phyloP scores from a whole-genome alignment of 2,329 filamentous ascomycete species.

The Colletotrichum tamarilloi region DNA sequence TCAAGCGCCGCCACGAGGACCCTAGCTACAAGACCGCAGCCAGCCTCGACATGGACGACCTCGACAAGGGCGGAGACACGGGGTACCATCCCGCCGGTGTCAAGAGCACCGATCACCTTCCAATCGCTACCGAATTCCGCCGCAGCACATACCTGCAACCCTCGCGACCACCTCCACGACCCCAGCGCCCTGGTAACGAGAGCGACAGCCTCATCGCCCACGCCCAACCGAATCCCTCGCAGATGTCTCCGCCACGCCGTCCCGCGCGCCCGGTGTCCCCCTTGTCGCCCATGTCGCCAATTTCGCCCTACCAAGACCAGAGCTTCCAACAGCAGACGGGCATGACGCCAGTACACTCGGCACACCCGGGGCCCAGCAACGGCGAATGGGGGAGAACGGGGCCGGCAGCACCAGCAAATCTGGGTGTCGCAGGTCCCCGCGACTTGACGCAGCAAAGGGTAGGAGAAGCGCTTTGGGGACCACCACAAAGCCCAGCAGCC shows the following conservation, averaged over 20 bases:
- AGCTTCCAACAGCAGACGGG: constrained; percentile 8
- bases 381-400: constrained; percentile 27
- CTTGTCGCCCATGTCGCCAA: constrained; percentile 22
- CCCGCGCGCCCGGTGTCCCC: constrained; percentile 18
- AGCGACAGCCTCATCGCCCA: constrained; percentile 56
- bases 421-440: constrained; percentile 35
- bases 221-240: constrained; percentile 41
- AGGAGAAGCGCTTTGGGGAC: constrained; percentile 48
- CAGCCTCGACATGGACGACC: constrained; percentile 50
- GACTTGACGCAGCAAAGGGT: constrained; percentile 45
- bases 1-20: constrained; percentile 68
- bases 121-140: constrained; percentile 52
- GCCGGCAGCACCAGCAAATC: constrained; percentile 23
- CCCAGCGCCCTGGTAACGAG: constrained; percentile 46
- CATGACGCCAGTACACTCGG: constrained; percentile 15
- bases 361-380: not conserved
- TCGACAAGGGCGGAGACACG: constrained; percentile 43
- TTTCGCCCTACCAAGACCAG: constrained; percentile 23
- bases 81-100: constrained; percentile 40
- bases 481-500: constrained; percentile 19
- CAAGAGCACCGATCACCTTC: constrained; percentile 52
- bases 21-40: constrained; percentile 58
- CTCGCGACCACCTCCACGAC: constrained; percentile 36
- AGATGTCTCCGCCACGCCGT: constrained; percentile 27
- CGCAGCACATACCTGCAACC: constrained; percentile 41